Evolutionary conservation across 768 basidiomycete species (phyloP), one percentile per base, ranked within the genome.

Genomic region (Kwoniella sp.): DNA sequence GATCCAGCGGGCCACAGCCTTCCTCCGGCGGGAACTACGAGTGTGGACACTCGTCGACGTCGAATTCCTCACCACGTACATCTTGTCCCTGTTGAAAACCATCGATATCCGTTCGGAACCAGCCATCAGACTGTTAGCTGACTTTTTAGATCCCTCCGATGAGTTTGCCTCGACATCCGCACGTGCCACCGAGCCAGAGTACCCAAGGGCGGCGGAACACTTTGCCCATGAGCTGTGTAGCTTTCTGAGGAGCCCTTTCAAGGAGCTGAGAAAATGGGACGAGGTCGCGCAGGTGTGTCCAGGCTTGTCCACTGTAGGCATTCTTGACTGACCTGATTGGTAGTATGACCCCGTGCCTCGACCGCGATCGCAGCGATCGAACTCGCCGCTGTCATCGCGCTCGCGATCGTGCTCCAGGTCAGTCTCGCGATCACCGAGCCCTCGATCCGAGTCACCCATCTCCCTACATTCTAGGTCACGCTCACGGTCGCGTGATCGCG

Each of bases 221-320:
- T 92, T 95, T 75, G 88, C 86, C 7, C 91, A 96, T 75, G 91
- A 96, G 75, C 80, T 95, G 32, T 95, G 93, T 70, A 82, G 81
- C 34, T 96, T 87, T 70, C 79, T 93, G 17, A 81, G 91, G 44
- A 92, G 89, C 8, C 91, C 91, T 1, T 93, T 83, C 72, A 83
- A 83, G 63, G 89, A 91, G 73, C 79, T 95, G 20, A 80, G 83
- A 45, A 78, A 82, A 10, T 96, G 92, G 67, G 91, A 96, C 70
- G 79, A 79, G 12, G 79, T 82, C 5, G 87, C 83, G 12, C 90
- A 95, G 82, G 90, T 87, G 62, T 57, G 70, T 63, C 5, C 15
- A 12, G 38, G 17, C 26, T 38, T 27, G 11, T 38, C 8, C 19
- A 10, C 27, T 17, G 2, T 44, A 15, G 12, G 20, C 23, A 25